Base-by-base conservation (phyloP, 2,329 filamentous ascomycete species). In the Ceratocystis albifundus region DNA sequence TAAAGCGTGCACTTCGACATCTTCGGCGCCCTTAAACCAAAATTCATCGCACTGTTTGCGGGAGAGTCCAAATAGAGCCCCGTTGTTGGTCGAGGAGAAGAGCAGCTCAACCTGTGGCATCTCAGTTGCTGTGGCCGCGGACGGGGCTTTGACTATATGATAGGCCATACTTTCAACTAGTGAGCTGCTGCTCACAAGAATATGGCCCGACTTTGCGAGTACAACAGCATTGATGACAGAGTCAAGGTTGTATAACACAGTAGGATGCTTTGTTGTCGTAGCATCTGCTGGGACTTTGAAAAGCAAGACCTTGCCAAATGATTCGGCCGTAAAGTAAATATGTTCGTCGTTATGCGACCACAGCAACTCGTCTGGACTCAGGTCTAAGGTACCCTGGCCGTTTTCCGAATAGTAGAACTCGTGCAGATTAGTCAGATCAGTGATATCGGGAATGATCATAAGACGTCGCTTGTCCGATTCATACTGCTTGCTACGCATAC, bases 381-480 rank as follows among this genome's bases (percentile, higher is more conserved):
- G 72, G 70, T 87, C 84, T 84, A 84, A 87, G 15, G 64, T 66
- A 0, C 86, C 87, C 68, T 82, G 79, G n/a, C 82, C 84, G 70
- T 88, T 84, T 2, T 80, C 74, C 0, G 83, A 83, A 67, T 80
- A 76, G 71, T 83, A 87, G 68, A 87, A 85, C 71, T 87, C 84
- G 69, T 84, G 78, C 12, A 85, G 81, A 67, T 82, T 81, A 68
- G 77, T 77, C 8, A 85, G 75, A 68, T 85, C 80, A 15, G 74
- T 74, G 62, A 89, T 77, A 70, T 89, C 81, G 1, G 83, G 81
- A 5, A 89, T 74, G 2, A 90, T 76, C 69, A 91, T 76, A 3
- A 90, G 77, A 57, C 85, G 82, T 57, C 87, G 82, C 74, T 88
- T 88, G 76, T 96, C 90, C 17, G 87, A 84, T 75, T 96, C 91